Conservation (phyloP, 2,329 filamentous ascomycete species). For the Metarhizium album region DNA sequence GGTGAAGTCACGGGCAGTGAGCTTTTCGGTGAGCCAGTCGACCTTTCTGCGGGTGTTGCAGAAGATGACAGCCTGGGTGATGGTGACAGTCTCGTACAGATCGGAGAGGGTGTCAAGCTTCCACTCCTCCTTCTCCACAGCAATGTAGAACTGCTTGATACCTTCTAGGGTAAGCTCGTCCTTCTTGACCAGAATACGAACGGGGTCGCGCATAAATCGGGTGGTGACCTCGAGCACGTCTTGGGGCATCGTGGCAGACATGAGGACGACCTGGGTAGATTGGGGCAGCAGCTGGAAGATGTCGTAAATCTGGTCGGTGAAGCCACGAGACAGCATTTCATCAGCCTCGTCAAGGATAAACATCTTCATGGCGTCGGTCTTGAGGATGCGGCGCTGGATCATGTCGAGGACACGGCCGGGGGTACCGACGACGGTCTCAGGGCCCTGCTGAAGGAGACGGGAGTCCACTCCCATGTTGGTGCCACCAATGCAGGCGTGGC, state of each 20-base stretch:
- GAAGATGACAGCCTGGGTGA: slow-evolving; percentile 99
- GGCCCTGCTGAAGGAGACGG: slow-evolving; percentile 91
- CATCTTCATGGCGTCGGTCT: slow-evolving; percentile 99
- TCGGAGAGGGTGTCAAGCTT: slow-evolving; percentile 98
- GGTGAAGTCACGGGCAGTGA: slow-evolving; percentile 96
- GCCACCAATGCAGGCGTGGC: slow-evolving; percentile 98
- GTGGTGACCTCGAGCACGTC: slow-evolving; percentile 98
- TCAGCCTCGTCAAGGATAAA: slow-evolving; percentile 99
- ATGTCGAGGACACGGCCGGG: slow-evolving; percentile 98
- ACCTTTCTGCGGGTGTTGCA: slow-evolving; percentile 99
- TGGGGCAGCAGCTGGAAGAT: slow-evolving; percentile 98
- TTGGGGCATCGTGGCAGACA: slow-evolving; percentile 97
- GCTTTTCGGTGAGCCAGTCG: slow-evolving; percentile 99
- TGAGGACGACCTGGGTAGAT: slow-evolving; percentile 94
- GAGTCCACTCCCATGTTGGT: slow-evolving; percentile 98
- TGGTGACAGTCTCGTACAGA: slow-evolving; percentile 98
- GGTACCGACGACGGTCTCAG: slow-evolving; percentile 94
- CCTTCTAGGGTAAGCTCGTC: slow-evolving; percentile 98
- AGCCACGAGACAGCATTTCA: slow-evolving; percentile 98
- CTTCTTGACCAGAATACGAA: slow-evolving; percentile 99
- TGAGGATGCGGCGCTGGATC: slow-evolving; percentile 96
- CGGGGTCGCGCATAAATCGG: slow-evolving; percentile 99
- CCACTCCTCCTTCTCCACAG: slow-evolving; percentile 99
- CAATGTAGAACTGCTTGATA: slow-evolving; percentile 99
- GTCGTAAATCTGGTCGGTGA: slow-evolving; percentile 99